Conservation (phyloP, 2,329 filamentous ascomycete species). For the Diplocarpon mali region DNA sequence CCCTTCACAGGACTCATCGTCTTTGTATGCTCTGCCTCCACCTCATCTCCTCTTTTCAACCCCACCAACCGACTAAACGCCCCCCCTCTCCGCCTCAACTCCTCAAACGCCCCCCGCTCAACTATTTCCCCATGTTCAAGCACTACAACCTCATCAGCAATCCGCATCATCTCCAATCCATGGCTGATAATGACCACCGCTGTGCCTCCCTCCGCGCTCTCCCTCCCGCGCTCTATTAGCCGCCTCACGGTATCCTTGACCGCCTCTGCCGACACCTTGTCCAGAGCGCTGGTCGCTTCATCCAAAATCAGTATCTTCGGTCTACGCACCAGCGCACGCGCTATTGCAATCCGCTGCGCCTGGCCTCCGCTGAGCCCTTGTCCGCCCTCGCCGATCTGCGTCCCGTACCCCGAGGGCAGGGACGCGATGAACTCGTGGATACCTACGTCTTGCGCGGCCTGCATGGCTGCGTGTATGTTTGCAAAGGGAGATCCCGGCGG, state of each 20-base stretch:
- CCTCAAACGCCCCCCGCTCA: conserved; percentile 54
- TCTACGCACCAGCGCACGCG: conserved; percentile 60
- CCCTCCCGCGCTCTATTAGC: conserved; percentile 32
- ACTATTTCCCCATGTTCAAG: conserved; percentile 57
- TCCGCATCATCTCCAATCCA: conserved; percentile 72
- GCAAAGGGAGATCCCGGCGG: conserved; percentile 40
- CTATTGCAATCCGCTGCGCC: conserved; percentile 70
- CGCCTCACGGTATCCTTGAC: conserved; percentile 51
- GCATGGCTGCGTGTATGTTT: conserved; percentile 33
- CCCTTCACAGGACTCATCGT: conserved; percentile 5
- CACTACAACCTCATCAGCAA: conserved; percentile 63
- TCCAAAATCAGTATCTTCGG: conserved; percentile 72
- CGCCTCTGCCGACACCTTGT: conserved; percentile 52
- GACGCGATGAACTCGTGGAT: conserved; percentile 69
- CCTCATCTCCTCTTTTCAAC: not conserved
- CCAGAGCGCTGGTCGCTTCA: conserved; percentile 75
- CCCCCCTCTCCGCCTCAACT: conserved; percentile 33
- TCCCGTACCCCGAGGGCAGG: conserved; percentile 61
- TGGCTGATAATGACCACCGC: conserved; percentile 79
- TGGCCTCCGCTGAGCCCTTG: conserved; percentile 69
- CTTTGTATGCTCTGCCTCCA: not conserved
- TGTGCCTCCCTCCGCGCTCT: conserved; percentile 32
- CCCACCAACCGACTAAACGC: conserved; percentile 19
- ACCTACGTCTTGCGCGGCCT: conserved; percentile 46
- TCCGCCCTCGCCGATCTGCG: conserved; percentile 66